phyloP scores from a whole-genome alignment of 208 protist species.

The Strigomonas culicis region DNA sequence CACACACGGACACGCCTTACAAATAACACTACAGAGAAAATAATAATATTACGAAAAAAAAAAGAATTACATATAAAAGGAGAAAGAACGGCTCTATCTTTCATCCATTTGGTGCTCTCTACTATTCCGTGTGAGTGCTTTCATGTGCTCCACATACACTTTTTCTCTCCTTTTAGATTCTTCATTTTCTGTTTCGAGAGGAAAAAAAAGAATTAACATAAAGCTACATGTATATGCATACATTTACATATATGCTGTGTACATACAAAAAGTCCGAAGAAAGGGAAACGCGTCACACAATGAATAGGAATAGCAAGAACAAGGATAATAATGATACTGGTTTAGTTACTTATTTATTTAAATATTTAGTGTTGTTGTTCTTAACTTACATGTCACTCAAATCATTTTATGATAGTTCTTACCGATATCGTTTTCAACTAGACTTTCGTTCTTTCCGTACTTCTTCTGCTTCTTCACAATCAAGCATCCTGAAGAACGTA shows the following conservation, averaged over 20 bases:
- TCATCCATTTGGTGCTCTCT: background rate
- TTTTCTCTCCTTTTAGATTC: background rate
- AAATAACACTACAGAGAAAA: background rate
- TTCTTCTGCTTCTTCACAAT: background rate
- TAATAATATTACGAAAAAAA: background rate
- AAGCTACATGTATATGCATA: too few relatives aligned
- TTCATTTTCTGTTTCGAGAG: background rate
- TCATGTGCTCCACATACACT: background rate
- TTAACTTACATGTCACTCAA: too few relatives aligned
- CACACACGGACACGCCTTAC: too few relatives aligned
- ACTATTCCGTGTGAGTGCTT: background rate
- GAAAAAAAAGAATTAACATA: too few relatives aligned
- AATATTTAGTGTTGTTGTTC: too few relatives aligned
- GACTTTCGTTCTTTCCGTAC: too few relatives aligned
- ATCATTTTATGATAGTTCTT: too few relatives aligned
- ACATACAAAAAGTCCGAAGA: background rate
- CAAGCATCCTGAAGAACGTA: background rate
- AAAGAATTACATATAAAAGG: background rate
- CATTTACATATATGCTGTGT: too few relatives aligned
- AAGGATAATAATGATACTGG: too few relatives aligned
- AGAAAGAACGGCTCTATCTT: background rate
- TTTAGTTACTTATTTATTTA: background rate
- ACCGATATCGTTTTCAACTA: too few relatives aligned
- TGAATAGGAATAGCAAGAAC: background rate
- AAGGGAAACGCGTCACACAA: background rate